A percentile compares a stretch with the other conserved stretches of the same genome.
Evolutionary conservation across 2,329 filamentous ascomycete species (phyloP).

Genomic region (Trichoderma atroviride): DNA sequence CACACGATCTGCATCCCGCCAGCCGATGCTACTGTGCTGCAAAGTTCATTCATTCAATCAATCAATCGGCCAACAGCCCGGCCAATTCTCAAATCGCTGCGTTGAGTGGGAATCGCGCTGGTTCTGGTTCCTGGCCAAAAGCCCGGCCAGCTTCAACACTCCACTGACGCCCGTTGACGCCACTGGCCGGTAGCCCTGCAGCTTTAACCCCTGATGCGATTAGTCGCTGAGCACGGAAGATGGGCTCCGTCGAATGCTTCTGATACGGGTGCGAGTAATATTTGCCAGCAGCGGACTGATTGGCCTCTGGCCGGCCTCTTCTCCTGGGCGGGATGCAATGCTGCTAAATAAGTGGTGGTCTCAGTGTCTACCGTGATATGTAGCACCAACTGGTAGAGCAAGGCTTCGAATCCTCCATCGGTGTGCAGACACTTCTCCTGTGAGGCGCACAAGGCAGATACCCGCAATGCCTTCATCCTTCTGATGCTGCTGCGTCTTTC

Average conservation of each 20-base stretch:
- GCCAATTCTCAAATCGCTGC: background rate
- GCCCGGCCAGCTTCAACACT: background rate
- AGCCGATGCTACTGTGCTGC: background rate
- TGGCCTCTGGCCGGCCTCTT: background rate
- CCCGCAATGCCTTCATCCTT: background rate
- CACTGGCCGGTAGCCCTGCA: constrained; percentile 14
- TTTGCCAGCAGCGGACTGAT: background rate
- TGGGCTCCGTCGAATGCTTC: background rate
- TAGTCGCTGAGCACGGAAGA: background rate
- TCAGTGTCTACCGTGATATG: background rate
- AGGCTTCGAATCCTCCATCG: background rate
- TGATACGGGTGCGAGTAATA: background rate
- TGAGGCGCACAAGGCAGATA: background rate
- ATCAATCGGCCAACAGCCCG: constrained; percentile 1
- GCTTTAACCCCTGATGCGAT: constrained; percentile 7
- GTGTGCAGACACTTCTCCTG: background rate
- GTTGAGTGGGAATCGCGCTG: background rate
- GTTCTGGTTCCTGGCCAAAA: background rate
- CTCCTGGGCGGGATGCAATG: background rate
- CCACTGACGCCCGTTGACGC: constrained; percentile 12
- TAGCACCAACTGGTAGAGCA: background rate
- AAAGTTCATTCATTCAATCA: background rate
- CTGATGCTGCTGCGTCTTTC: background rate
- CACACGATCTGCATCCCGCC: background rate
- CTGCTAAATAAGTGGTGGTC: background rate